Evolutionary conservation across 202 grass and related monocot genomes (phyloP), one percentile per base, ranked within the genome.

Genomic region (Cymbopogon flexuosus): DNA sequence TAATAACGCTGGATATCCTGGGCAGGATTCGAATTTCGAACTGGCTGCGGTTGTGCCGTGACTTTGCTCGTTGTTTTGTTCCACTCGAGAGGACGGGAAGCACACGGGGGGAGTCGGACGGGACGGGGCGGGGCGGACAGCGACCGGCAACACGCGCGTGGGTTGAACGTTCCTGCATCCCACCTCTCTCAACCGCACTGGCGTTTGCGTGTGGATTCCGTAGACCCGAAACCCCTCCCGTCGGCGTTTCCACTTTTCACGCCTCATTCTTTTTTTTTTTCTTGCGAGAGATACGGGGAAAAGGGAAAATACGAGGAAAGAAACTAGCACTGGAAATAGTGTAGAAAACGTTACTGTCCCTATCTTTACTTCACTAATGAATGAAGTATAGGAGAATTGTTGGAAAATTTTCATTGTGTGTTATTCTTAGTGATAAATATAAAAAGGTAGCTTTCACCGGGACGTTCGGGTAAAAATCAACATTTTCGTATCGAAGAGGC

Each of bases 151-250:
- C 22, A 46, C 27, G 43, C 72, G 81, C 72, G 81, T 77, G 81
- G 8, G 5, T 75, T 77, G 63, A 61, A 60, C 35, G 27, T 84
- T 76, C 62, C 7, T 54, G 18, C 51, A 3, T 54, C 51, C 51
- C 51, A 19, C 51, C 51, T n/a, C 14, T 16, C 5, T 54, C 49
- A 19, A 19, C 51, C 6, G 51, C 51, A 19, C 51, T 54, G 31
- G 71, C 36, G 47, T 45, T 29, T 61, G 64, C 81, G 81, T 49
- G 36, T 61, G 73, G 22, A 13, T 68, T 83, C 65, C 59, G 5
- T 14, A 8, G 80, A 39, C 5, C 43, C 3, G 16, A 54, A 15
- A 51, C 13, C 47, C 15, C 5, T 13, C 37, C 16, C 16, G 47
- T n/a, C 19, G 18, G 18, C 51, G 51, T 54, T 54, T 19, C 52